Evolutionary conservation across 31 red algal genomes (phyloP), one percentile per base, ranked within the genome.

Genomic region (Odonthalia washingtoniensis): DNA sequence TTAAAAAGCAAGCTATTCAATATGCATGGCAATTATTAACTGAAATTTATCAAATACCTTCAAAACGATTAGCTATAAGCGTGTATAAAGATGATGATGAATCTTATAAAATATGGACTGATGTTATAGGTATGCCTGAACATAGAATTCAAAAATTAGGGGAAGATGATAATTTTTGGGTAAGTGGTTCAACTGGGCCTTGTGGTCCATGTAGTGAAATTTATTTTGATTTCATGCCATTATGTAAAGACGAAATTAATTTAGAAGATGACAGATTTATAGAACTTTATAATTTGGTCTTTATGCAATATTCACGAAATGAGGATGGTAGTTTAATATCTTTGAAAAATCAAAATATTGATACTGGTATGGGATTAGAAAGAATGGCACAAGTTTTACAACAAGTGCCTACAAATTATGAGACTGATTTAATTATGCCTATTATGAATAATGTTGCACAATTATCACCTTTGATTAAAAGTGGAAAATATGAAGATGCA

Each of bases 141-240:
- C 12, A 68, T 5, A 85, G 92, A 52, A 95, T 99, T 43, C 68
- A 72, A 39, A 76, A 92, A 27, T 41, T 99, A 77, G 93, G 92
- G 27, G 89, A 35, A 33, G n/a, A 85, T 34, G 95, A 99, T 52
- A 99, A 99, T 80, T 99, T 99, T 85, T 99, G 98, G 98, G 80
- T 81, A 39, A 80, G 69, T 2, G 98, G 98, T 32, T 86, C 89
- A 18, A 97, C 95, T 28, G 98, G 98, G 14, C 98, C 98, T 3
- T 99, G 98, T 64, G 98, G 98, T 9, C 98, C 98, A 36, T 99
- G 98, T 84, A 93, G 88, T 37, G 98, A 99, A 75, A 87, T 99
- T 67, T 94, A 97, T 81, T 97, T 92, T 76, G 98, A 99, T 72
- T 91, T 95, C 61, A 73, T 40, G 0, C 92, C 94, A 2, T n/a